Evolutionary conservation across 2,329 filamentous ascomycete species (phyloP), one percentile per base, ranked within the genome.

Genomic region (Dactylellina cionopaga): DNA sequence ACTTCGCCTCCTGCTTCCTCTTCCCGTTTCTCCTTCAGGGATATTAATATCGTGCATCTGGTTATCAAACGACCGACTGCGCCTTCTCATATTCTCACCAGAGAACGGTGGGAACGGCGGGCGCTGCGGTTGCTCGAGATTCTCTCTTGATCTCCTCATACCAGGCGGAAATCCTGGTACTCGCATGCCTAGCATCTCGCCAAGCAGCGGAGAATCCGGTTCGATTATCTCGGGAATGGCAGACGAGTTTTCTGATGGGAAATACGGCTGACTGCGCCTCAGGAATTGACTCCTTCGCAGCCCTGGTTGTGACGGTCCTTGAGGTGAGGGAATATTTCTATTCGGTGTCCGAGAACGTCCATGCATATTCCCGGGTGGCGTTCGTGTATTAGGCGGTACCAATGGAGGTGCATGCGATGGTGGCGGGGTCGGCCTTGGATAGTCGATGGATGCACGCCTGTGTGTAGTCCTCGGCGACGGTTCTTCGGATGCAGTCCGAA

Each of bases 391-490:
- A n/a, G 17, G 5, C 11, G 54, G 24, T 33, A 39, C 24, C 3
- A 17, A 11, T 29, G 9, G 33, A 41, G 17, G 7, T 7, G 22
- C 2, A 46, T 27, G 44, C 17, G 24, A 22, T 22, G 31, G 27
- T 43, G 39, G 9, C 25, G 17, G 25, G 17, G 25, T 27, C 6
- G 39, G 25, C 15, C 15, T 46, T 5, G 54, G 54, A 19, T 58
- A 46, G 11, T 68, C 63, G 25, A 68, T 60, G 5, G 63, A 68
- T 10, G 35, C 19, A 5, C 63, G 31, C 22, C 54, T 33, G 25
- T 44, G 54, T 5, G 35, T 41, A 7, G 54, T 60, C 15, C 63
- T 51, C 6, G 54, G 63, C 5, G 63, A 68, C 5, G 52, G 63
- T 27, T 44, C 33, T 11, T 56, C 54, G 4, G 44, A 25, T 27